A percentile compares a stretch with the other conserved stretches of the same genome.
Evolutionary conservation across 1,284 basidiomycete species (phyloP).

Genomic region (Leccinum subrobustum): DNA sequence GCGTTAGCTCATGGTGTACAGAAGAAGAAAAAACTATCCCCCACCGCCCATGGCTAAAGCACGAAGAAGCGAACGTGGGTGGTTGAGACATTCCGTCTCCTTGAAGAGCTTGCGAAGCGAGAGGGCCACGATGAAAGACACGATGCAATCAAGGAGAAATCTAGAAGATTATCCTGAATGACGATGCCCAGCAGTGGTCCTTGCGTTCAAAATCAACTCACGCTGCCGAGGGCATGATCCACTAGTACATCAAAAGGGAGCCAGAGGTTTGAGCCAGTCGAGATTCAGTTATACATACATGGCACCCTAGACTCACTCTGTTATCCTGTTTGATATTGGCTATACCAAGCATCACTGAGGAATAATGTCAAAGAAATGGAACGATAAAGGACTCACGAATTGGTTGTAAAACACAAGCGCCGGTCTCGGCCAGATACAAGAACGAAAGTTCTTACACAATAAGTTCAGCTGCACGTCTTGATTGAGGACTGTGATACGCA

Average conservation of each 20-base stretch:
- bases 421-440: not conserved
- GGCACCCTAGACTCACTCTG: not conserved
- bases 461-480: not conserved
- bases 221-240: not conserved
- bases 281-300: not conserved
- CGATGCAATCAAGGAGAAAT: not conserved
- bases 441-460: not conserved
- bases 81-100: not conserved
- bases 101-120: not conserved
- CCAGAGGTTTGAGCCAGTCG: not conserved
- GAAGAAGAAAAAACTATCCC: not conserved
- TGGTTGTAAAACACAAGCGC: not conserved
- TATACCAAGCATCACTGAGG: not conserved
- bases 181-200: not conserved
- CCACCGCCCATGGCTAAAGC: not conserved
- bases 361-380: not conserved
- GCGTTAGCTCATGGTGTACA: not conserved
- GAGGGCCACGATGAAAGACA: not conserved
- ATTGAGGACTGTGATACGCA: not conserved
- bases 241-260: not conserved
- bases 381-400: not conserved
- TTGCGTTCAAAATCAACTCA: not conserved
- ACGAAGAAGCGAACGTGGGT: not conserved
- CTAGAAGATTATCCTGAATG: not conserved
- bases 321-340: not conserved